phyloP scores from a whole-genome alignment of 495 filamentous ascomycete genomes.

The Xylaria palmicola region DNA sequence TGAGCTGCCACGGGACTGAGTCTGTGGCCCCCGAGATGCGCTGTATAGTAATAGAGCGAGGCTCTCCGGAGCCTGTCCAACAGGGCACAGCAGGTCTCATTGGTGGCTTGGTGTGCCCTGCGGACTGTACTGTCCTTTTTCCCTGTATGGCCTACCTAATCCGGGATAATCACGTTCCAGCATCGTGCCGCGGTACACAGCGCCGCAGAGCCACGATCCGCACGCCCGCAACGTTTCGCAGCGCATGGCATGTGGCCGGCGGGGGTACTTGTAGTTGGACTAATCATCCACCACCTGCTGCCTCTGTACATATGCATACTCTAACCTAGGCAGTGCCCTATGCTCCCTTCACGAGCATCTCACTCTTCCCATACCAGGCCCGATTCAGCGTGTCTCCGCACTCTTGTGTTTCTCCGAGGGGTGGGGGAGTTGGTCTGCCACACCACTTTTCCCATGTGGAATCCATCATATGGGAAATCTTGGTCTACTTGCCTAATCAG shows the following conservation, averaged over 20 bases:
- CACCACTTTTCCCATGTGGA: background rate
- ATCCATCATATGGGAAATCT: background rate
- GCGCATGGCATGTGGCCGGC: background rate
- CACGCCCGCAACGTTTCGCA: constrained; percentile 10
- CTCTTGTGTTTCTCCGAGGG: constrained; percentile 14
- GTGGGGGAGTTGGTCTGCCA: constrained; percentile 7
- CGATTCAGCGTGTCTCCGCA: too few relatives aligned
- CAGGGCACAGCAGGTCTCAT: background rate
- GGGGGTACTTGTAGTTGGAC: too few relatives aligned
- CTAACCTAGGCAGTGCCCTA: too few relatives aligned
- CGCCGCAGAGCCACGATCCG: background rate
- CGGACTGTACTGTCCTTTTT: background rate
- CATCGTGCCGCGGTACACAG: constrained; percentile 3
- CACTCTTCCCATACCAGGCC: too few relatives aligned
- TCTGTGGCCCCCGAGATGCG: background rate
- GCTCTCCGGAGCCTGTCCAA: background rate
- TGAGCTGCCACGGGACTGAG: background rate
- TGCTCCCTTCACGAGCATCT: too few relatives aligned
- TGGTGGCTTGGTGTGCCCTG: too few relatives aligned
- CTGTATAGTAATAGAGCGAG: constrained; percentile 3
- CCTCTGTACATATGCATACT: too few relatives aligned
- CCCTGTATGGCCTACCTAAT: constrained; percentile 5
- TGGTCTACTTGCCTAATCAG: constrained; percentile 8
- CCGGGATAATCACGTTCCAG: background rate
- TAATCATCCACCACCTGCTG: too few relatives aligned